Conservation (phyloP, 768 basidiomycete genomes). For the Xerocomellus intermedius region DNA sequence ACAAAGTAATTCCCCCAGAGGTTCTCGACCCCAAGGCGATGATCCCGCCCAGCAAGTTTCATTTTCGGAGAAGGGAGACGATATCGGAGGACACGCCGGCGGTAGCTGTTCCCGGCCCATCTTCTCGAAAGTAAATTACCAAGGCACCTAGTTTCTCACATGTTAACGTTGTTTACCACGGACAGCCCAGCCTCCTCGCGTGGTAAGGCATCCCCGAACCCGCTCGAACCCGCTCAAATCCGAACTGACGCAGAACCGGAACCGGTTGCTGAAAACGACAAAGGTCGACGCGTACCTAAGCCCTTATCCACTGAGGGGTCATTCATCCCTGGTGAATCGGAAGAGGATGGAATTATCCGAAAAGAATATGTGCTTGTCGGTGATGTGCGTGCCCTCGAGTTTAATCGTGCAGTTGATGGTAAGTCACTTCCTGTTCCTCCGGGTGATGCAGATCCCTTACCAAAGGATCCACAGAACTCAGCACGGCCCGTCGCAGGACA, state of each 20-base stretch:
- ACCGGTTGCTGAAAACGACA: slow-evolving; percentile 7
- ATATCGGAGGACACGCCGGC: slow-evolving; percentile 11
- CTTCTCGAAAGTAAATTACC: slow-evolving; percentile 23
- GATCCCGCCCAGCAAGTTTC: slow-evolving; percentile 81
- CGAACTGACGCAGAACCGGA: slow-evolving; percentile 13
- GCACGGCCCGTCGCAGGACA: slow-evolving; percentile 54
- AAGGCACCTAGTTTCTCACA: not conserved
- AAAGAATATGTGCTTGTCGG: slow-evolving; percentile 94
- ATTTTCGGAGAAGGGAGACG: slow-evolving; percentile 50
- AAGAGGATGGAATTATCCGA: slow-evolving; percentile 75
- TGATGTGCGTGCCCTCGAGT: slow-evolving; percentile 86
- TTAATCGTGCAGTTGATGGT: slow-evolving; percentile 92
- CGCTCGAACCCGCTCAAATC: slow-evolving; percentile 13
- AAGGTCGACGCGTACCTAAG: slow-evolving; percentile 16
- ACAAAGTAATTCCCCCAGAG: slow-evolving; percentile 73
- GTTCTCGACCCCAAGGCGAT: slow-evolving; percentile 77
- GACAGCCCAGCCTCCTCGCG: slow-evolving; percentile 17
- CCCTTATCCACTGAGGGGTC: slow-evolving; percentile 57
- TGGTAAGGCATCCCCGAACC: slow-evolving; percentile 16
- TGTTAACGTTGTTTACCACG: not conserved
- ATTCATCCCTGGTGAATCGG: slow-evolving; percentile 77
- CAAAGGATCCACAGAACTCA: slow-evolving; percentile 52
- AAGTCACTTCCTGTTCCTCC: slow-evolving; percentile 21
- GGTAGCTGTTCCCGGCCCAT: not conserved
- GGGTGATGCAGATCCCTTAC: slow-evolving; percentile 10